Conservation (phyloP, 2,329 filamentous ascomycete species). For the Fusarium robinianum region DNA sequence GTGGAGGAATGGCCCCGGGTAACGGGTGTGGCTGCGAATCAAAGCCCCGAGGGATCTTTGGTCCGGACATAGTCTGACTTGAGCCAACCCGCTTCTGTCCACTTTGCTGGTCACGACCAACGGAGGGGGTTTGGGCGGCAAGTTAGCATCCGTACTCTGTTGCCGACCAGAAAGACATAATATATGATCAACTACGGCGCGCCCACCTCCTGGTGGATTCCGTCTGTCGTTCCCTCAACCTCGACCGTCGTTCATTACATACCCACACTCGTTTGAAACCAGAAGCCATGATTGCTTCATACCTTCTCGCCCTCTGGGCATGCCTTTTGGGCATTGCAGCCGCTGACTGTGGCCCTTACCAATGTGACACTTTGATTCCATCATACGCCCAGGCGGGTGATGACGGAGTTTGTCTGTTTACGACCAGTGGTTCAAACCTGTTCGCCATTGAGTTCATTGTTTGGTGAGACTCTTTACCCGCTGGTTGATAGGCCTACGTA, state of each 20-base stretch:
- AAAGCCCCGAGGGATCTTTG: too few species aligned
- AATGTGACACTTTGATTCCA: slow-evolving; percentile 4
- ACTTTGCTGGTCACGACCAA: too few species aligned
- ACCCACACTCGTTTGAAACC: neutral
- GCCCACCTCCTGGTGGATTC: too few species aligned
- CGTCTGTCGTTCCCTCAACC: neutral
- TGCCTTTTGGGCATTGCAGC: neutral
- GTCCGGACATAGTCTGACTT: too few species aligned
- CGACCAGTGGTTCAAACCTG: neutral
- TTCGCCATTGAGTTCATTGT: neutral
- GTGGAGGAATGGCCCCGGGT: too few species aligned
- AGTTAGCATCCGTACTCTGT: neutral
- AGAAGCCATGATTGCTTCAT: slow-evolving; percentile 5
- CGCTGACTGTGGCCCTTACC: slow-evolving; percentile 1
- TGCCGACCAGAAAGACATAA: neutral
- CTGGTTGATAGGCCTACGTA: too few species aligned
- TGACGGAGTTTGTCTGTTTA: slow-evolving; percentile 1
- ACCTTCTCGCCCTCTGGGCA: slow-evolving; percentile 1
- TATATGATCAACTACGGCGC: neutral
- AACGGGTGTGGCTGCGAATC: too few species aligned
- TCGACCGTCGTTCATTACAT: neutral
- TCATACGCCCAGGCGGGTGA: neutral
- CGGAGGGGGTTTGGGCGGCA: too few species aligned
- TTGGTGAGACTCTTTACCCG: neutral
- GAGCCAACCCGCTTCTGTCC: too few species aligned